Percentiles rank a stretch among this genome's conserved stretches.
These are phyloP conservation scores for Blastocystis sp. DNA, from an alignment of 352 stramenopile genomes.

Conservation along the genomic window DNA sequence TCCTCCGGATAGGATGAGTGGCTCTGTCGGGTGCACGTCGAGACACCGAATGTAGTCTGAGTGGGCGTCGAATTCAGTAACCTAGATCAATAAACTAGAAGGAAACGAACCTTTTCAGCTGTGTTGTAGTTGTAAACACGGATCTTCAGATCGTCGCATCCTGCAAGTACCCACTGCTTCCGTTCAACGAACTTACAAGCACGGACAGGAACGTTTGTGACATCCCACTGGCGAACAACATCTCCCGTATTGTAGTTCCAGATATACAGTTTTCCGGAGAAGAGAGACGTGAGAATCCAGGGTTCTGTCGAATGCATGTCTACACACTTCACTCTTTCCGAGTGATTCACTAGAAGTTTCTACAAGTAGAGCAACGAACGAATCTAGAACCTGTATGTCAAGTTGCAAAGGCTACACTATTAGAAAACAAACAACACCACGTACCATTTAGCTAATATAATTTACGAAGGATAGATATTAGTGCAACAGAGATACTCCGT, in stretches of 20 bases:
- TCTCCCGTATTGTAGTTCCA: constrained; percentile 80
- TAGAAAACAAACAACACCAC: background rate
- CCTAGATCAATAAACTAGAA: constrained; percentile 67
- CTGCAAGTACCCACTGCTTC: constrained; percentile 93
- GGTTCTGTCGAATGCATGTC: constrained; percentile 77
- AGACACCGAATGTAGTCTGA: constrained; percentile 95
- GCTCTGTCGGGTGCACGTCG: constrained; percentile 89
- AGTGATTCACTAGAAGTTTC: constrained; percentile 75
- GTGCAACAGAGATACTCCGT: background rate
- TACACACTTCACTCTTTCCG: constrained; percentile 78
- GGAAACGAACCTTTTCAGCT: constrained; percentile 82
- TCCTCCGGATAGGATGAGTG: constrained; percentile 87
- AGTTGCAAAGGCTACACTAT: constrained; percentile 59
- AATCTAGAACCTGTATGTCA: constrained; percentile 25
- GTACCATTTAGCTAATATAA: too few species aligned
- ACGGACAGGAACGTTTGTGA: constrained; percentile 71
- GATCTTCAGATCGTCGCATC: constrained; percentile 90
- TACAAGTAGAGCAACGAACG: background rate
- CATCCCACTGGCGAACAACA: constrained; percentile 65
- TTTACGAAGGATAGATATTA: too few species aligned
- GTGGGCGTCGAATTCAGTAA: constrained; percentile 85
- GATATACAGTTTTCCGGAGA: constrained; percentile 77
- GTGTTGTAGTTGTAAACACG: constrained; percentile 99
- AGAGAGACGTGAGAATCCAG: constrained; percentile 77
- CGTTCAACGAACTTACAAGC: constrained; percentile 82